Percentiles rank a stretch among this genome's conserved stretches.
Conservation (phyloP, 2,329 filamentous ascomycete species). For the Chrysoporthe cubensis region DNA sequence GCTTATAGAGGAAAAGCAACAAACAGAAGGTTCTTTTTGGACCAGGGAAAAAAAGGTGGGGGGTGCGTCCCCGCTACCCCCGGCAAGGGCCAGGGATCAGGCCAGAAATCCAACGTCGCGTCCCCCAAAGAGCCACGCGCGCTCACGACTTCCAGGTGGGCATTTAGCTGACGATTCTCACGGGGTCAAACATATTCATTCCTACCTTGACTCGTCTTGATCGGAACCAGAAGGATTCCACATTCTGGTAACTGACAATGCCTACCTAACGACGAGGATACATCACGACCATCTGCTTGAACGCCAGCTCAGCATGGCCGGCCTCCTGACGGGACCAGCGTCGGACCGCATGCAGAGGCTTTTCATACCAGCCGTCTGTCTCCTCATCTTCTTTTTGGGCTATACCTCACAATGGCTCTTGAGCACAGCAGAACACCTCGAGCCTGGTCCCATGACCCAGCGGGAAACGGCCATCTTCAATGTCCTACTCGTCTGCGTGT, state of each 20-base stretch:
- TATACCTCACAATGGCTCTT: conserved; percentile 77
- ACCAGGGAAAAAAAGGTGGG: background rate
- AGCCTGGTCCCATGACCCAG: conserved; percentile 62
- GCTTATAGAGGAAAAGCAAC: too few relatives aligned
- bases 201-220: background rate
- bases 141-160: background rate
- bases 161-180: background rate
- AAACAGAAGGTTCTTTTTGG: too few relatives aligned
- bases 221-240: background rate
- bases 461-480: conserved; percentile 69
- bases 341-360: conserved; percentile 55
- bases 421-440: conserved; percentile 58
- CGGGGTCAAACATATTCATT: background rate
- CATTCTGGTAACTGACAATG: background rate
- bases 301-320: conserved; percentile 26
- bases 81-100: background rate
- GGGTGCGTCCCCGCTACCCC: background rate
- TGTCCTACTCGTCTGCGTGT: conserved; percentile 62
- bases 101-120: conserved; percentile 7
- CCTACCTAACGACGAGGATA: conserved; percentile 4
- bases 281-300: background rate
- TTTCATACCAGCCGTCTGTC: conserved; percentile 70
- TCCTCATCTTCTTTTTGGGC: conserved; percentile 69
- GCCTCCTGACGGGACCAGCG: conserved; percentile 41
- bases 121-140: conserved; percentile 10